These are phyloP conservation scores for Vaccinium darrowii DNA, from an alignment of 148 eudicot species.

Conservation along the genomic window DNA sequence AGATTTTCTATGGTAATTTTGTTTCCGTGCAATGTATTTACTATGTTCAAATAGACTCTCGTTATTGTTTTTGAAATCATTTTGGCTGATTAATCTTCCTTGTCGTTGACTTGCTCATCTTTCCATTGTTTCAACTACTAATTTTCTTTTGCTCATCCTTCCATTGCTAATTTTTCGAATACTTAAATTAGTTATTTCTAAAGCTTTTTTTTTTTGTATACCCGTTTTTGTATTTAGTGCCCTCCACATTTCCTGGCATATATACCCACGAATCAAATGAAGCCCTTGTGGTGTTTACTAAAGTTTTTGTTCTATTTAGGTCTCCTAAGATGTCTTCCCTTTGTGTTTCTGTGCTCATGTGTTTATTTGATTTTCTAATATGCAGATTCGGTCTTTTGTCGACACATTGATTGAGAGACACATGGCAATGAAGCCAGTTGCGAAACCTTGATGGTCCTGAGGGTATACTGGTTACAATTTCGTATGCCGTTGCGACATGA, in stretches of 20 bases:
- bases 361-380: constrained; percentile 9
- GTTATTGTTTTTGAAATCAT: constrained; percentile 1
- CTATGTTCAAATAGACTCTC: not conserved
- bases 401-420: constrained; percentile 88
- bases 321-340: not conserved
- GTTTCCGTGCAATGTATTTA: not conserved
- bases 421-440: constrained; percentile 55
- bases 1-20: not conserved
- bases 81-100: not conserved
- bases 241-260: not conserved
- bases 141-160: not conserved
- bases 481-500: not conserved
- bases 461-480: not conserved
- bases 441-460: constrained; percentile 47
- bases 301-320: constrained; percentile 1
- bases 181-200: not conserved
- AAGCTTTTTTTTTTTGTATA: not conserved
- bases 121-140: not conserved
- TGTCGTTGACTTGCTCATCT: not conserved
- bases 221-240: not conserved
- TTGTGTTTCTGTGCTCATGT: not conserved
- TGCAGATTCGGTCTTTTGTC: constrained; percentile 95
- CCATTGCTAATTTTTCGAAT: too few relatives aligned
- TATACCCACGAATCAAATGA: not conserved
- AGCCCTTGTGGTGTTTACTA: not conserved